Evolutionary conservation across 352 stramenopile species (phyloP).

Genomic region (Chrysophaeum taylorii): DNA sequence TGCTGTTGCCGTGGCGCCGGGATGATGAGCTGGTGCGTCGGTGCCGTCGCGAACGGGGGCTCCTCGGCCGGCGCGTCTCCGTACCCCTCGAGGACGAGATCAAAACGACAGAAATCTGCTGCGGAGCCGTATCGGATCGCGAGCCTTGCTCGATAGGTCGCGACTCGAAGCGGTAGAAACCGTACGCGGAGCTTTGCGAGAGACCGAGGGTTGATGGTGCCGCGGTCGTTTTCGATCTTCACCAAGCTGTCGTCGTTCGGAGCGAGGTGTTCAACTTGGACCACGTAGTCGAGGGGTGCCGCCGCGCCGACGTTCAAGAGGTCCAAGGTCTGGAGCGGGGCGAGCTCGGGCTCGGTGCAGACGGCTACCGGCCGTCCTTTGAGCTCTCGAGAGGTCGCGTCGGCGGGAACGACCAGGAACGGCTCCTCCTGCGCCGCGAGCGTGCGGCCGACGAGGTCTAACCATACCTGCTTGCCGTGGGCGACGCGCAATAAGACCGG

Average conservation of each 20-base stretch:
- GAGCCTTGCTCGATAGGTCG: neutral
- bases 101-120: neutral
- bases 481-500: conserved; percentile 67
- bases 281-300: conserved; percentile 21
- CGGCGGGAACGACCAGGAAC: conserved; percentile 53
- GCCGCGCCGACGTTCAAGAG: conserved; percentile 21
- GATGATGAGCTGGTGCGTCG: conserved; percentile 7
- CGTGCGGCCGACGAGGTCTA: conserved; percentile 67
- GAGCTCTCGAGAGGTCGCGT: conserved; percentile 21
- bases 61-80: neutral
- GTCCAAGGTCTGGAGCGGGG: conserved; percentile 24
- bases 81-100: conserved; percentile 4
- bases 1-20: conserved; percentile 8
- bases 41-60: neutral
- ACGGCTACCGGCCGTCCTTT: conserved; percentile 15
- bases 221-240: conserved; percentile 14
- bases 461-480: conserved; percentile 71
- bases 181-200: conserved; percentile 9
- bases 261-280: neutral
- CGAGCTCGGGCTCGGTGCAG: conserved; percentile 17
- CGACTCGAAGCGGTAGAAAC: conserved; percentile 13
- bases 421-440: conserved; percentile 49
- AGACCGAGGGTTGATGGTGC: neutral
- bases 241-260: conserved; percentile 10
- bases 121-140: neutral